Conservation (phyloP, 1,284 basidiomycete species). For the Coniferiporia weirii region DNA sequence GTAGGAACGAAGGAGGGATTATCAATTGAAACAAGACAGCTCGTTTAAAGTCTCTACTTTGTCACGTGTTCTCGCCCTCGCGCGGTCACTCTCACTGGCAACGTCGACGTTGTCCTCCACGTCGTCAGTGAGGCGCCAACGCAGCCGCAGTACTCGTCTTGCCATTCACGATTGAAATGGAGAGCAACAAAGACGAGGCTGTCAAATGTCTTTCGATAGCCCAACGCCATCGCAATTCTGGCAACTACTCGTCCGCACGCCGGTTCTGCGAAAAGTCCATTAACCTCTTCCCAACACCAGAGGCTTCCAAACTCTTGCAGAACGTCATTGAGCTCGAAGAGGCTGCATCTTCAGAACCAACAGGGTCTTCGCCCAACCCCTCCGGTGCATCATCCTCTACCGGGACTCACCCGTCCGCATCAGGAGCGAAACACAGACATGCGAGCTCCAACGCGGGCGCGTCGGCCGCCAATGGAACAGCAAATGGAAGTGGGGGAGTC, state of each 20-base stretch:
- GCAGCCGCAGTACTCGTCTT: not conserved
- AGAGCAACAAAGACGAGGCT: constrained; percentile 88
- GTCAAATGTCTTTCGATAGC: constrained; percentile 76
- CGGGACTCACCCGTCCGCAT: constrained; percentile 63
- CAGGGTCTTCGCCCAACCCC: constrained; percentile 29
- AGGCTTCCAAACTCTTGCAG: constrained; percentile 66
- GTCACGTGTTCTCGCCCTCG: not conserved
- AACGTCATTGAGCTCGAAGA: constrained; percentile 48
- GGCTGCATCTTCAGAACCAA: constrained; percentile 34
- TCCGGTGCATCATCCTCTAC: constrained; percentile 42
- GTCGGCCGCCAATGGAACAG: constrained; percentile 40
- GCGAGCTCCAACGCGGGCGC: constrained; percentile 21
- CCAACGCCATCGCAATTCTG: constrained; percentile 64
- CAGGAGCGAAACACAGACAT: constrained; percentile 55
- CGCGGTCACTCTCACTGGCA: not conserved
- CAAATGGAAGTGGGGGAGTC: constrained; percentile 52
- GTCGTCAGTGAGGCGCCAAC: constrained; percentile 10
- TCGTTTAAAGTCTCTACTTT: too few relatives aligned
- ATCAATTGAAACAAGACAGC: too few relatives aligned
- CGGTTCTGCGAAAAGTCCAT: constrained; percentile 92
- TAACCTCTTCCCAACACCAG: constrained; percentile 76
- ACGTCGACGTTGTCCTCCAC: not conserved
- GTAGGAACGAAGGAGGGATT: too few relatives aligned
- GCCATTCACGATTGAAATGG: constrained; percentile 44
- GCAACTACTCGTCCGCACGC: constrained; percentile 73